Base-by-base conservation (phyloP, 768 basidiomycete genomes). In the Boletus pseudopeckii region DNA sequence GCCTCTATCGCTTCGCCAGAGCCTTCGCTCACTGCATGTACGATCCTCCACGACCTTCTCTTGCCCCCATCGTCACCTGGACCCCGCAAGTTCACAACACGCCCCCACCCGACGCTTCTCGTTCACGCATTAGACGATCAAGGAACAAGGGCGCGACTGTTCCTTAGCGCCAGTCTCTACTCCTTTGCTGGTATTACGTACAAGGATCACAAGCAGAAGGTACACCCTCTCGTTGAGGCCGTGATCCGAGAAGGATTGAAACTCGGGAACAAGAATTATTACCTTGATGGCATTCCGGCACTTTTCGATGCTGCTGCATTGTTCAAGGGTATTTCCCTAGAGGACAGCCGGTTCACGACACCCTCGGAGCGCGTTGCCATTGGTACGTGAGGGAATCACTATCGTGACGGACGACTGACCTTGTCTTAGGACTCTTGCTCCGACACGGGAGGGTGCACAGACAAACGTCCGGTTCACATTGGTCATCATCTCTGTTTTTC, bases 221-320 rank as follows among this genome's bases (percentile, higher is more conserved):
- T 66, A 0, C 73, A 80, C 10, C 74, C 78, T 7, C 80, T 83
- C 1, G 77, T 86, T 6, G 85, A 89, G 50, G 81, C 82, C 30
- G 84, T 86, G 28, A 79, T 98, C 33, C 80, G 88, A 45, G 90
- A 96, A 44, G 89, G 90, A 7, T 71, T 97, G 53, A 98, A 95
- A 68, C 77, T 92, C 26, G 90, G 91, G 10, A 76, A 79, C 18
- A 86, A 88, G 61, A 83, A 87, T 56, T 85, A 90, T 63, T 90
- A 82, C 57, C 71, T 89, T 17, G 88, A 88, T 63, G 92, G 88
- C 18, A 81, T 90, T 41, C 88, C 88, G 3, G 70, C 75, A 1
- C 75, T 88, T 3, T 92, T 85, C 65, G 66, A 72, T 15, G 85
- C 84, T 7, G 74, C 79, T 0, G 48, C 65, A 8, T 48, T 81